Conservation (phyloP, 202 grass and related monocot species). For the Eragrostis tef region DNA sequence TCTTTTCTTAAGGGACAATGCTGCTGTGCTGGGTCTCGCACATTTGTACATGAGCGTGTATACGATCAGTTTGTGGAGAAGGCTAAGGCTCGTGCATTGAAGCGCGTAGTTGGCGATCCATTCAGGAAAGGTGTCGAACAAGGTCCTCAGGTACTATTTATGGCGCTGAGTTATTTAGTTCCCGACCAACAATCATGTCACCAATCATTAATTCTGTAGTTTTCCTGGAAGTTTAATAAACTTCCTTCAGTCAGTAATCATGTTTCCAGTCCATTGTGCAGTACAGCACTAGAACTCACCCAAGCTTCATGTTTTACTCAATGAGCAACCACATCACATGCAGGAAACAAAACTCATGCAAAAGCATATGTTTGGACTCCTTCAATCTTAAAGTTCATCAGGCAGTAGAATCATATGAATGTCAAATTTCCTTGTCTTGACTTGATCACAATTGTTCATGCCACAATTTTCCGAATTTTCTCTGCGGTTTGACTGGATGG, state of each 20-base stretch:
- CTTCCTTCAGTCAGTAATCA: neutral
- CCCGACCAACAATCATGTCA: neutral
- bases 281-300: neutral
- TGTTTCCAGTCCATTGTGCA: neutral
- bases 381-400: neutral
- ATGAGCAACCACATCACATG: neutral
- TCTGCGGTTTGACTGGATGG: neutral
- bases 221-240: neutral
- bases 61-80: constrained; percentile 98
- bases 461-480: neutral
- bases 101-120: constrained; percentile 94
- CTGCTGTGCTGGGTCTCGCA: constrained; percentile 95
- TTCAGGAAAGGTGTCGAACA: constrained; percentile 91
- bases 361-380: neutral
- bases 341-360: neutral
- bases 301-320: neutral
- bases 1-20: constrained; percentile 76
- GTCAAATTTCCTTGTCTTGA: neutral
- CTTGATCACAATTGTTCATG: neutral
- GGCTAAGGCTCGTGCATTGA: constrained; percentile 79
- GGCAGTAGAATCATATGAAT: neutral
- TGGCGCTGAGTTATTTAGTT: neutral
- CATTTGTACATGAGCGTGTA: constrained; percentile 90
- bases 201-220: neutral
- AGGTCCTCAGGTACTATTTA: constrained; percentile 75